These are phyloP conservation scores for Immersiella caudata DNA, from an alignment of 495 filamentous ascomycete species.

Conservation along the genomic window DNA sequence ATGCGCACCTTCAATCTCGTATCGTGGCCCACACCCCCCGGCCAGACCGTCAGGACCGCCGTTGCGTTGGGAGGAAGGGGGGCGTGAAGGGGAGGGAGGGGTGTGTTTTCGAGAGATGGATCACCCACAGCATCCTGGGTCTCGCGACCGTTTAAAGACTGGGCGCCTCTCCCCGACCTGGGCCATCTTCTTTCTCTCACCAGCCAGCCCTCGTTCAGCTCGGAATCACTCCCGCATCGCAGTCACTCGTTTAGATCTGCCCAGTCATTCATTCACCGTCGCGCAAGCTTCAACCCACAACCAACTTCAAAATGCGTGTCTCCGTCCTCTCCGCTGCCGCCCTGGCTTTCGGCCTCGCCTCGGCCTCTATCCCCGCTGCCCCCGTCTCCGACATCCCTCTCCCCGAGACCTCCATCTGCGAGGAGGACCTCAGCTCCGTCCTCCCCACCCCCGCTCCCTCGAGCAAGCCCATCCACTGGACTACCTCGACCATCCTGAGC, in stretches of 20 bases:
- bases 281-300: constrained; percentile 5
- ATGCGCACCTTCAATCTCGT: constrained; percentile 7
- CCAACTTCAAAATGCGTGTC: constrained; percentile 14
- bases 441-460: constrained; percentile 7
- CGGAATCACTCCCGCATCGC: constrained; percentile 1
- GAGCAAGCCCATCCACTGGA: constrained; percentile 2
- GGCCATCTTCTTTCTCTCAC: constrained; percentile 1
- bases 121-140: not conserved
- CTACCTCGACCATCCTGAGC: not conserved
- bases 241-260: constrained; percentile 17
- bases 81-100: not conserved
- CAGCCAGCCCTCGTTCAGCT: not conserved
- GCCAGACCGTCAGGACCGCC: not conserved
- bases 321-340: constrained; percentile 10
- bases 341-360: constrained; percentile 9
- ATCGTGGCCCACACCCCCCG: not conserved
- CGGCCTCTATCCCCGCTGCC: constrained; percentile 22
- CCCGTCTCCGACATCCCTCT: constrained; percentile 37
- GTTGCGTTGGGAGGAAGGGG: not conserved
- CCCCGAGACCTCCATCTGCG: not conserved
- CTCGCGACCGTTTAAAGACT: not conserved
- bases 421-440: not conserved
- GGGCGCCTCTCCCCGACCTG: not conserved
- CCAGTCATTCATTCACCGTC: constrained; percentile 12
- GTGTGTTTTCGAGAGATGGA: not conserved